Conservation (phyloP, 2,329 filamentous ascomycete genomes). For the Hypocreales sp. region DNA sequence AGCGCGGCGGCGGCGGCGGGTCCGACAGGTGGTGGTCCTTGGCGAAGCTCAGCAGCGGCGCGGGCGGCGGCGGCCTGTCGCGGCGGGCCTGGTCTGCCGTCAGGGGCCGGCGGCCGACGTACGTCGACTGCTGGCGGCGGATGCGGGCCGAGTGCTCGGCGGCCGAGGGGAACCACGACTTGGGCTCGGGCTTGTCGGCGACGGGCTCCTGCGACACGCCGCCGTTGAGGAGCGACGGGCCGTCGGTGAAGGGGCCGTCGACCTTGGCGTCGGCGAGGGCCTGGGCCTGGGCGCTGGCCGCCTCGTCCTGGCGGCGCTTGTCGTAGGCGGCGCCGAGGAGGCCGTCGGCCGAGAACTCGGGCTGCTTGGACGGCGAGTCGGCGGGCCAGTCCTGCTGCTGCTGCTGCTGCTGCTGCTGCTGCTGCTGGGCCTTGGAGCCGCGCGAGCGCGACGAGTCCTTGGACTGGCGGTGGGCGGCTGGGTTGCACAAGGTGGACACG, state of each 20-base stretch:
- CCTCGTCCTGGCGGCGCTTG: conserved; percentile 25
- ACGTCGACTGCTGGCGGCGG: conserved; percentile 12
- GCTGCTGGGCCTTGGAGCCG: not conserved
- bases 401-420: no score
- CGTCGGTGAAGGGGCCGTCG: conserved; percentile 34
- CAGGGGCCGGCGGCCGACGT: conserved; percentile 8
- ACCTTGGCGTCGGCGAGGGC: conserved; percentile 17
- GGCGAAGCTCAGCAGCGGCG: conserved; percentile 52
- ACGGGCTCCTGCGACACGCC: conserved; percentile 12
- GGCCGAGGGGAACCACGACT: conserved; percentile 21
- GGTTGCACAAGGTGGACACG: not conserved
- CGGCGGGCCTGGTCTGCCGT: conserved; percentile 11
- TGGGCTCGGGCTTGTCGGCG: conserved; percentile 7
- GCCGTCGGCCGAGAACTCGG: conserved; percentile 33
- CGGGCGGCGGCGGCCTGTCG: conserved; percentile 26
- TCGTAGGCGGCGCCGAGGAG: conserved; percentile 35
- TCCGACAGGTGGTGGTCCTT: conserved; percentile 46
- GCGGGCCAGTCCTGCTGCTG: no score
- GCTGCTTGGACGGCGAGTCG: conserved; percentile 7
- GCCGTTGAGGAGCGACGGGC: conserved; percentile 39
- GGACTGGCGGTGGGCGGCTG: not conserved
- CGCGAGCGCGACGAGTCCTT: not conserved
- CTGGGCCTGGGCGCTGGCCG: conserved; percentile 12
- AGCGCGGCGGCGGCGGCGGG: no score
- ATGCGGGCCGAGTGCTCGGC: conserved; percentile 20